These are phyloP conservation scores for Sporisorium sorghi DNA, from an alignment of 1,284 basidiomycete species.

Conservation along the genomic window DNA sequence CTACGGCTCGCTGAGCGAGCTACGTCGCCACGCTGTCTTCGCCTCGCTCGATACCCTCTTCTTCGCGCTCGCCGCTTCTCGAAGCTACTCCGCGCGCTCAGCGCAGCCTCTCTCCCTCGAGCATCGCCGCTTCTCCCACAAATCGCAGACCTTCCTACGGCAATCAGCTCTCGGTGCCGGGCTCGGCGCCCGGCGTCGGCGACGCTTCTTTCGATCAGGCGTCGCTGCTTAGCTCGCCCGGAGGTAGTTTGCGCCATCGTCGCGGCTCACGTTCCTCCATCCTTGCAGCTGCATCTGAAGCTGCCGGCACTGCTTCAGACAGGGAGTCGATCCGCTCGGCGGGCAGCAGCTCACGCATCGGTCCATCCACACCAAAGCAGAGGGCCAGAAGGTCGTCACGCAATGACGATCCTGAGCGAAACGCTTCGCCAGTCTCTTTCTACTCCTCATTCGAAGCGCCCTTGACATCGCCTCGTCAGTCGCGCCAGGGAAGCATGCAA, in stretches of 20 bases:
- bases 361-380: constrained; percentile 28
- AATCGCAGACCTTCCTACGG: constrained; percentile 21
- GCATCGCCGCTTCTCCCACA: constrained; percentile 15
- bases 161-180: constrained; percentile 29
- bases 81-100: constrained; percentile 29
- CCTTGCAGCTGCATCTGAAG: constrained; percentile 39
- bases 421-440: constrained; percentile 41
- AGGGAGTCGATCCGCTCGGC: constrained; percentile 36
- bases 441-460: constrained; percentile 34
- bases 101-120: constrained; percentile 28
- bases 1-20: constrained; percentile 17
- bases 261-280: constrained; percentile 48
- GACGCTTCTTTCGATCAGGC: constrained; percentile 14
- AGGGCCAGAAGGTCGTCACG: constrained; percentile 14
- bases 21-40: constrained; percentile 37
- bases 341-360: constrained; percentile 28
- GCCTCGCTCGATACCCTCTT: constrained; percentile 35
- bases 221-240: constrained; percentile 10
- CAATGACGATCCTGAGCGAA: constrained; percentile 20
- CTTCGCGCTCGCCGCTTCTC: constrained; percentile 26
- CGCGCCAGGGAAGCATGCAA: constrained; percentile 26
- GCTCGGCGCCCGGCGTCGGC: constrained; percentile 18
- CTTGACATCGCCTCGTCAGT: constrained; percentile 23
- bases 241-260: constrained; percentile 21
- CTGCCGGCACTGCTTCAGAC: constrained; percentile 16